A percentile compares a stretch with the other conserved stretches of the same genome.
Evolutionary conservation across 805 yeast genomes (phyloP).

Genomic region (Ogataea degrootiae): DNA sequence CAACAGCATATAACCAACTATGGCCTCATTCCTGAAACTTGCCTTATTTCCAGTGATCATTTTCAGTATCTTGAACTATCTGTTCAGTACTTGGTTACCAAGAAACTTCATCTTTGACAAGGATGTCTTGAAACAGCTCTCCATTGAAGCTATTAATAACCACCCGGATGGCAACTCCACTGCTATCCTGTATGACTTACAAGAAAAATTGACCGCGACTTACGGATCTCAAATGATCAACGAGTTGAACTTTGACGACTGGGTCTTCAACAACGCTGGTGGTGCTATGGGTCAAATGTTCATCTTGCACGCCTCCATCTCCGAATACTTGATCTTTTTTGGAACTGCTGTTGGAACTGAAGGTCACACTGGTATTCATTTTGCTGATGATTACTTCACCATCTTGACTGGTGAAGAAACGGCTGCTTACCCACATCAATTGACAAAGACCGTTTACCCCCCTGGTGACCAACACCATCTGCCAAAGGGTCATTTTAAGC

Average conservation of each 20-base stretch:
- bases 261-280: slow-evolving; percentile 98
- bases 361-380: slow-evolving; percentile 94
- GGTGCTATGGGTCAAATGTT: slow-evolving; percentile 98
- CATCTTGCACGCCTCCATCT: slow-evolving; percentile 87
- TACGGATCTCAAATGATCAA: slow-evolving; percentile 71
- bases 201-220: slow-evolving; percentile 48
- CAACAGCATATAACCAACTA: background rate
- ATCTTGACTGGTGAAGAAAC: slow-evolving; percentile 75
- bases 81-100: slow-evolving; percentile 67
- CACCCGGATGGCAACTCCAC: slow-evolving; percentile 59
- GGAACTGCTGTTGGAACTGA: slow-evolving; percentile 94
- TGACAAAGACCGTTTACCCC: slow-evolving; percentile 61
- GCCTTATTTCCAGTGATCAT: slow-evolving; percentile 24
- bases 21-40: slow-evolving; percentile 10
- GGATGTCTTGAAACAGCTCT: slow-evolving; percentile 51
- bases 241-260: slow-evolving; percentile 68
- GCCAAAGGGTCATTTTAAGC: slow-evolving; percentile 68
- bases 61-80: slow-evolving; percentile 33
- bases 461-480: slow-evolving; percentile 90
- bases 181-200: slow-evolving; percentile 57
- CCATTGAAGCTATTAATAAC: slow-evolving; percentile 46
- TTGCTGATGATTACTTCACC: slow-evolving; percentile 96
- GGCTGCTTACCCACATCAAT: slow-evolving; percentile 65
- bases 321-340: slow-evolving; percentile 89
- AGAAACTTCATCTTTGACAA: slow-evolving; percentile 66